Percentiles rank a stretch among this genome's conserved stretches.
These are phyloP conservation scores for Gentiana macrophylla DNA, from an alignment of 257 asterid genomes.

Conservation along the genomic window DNA sequence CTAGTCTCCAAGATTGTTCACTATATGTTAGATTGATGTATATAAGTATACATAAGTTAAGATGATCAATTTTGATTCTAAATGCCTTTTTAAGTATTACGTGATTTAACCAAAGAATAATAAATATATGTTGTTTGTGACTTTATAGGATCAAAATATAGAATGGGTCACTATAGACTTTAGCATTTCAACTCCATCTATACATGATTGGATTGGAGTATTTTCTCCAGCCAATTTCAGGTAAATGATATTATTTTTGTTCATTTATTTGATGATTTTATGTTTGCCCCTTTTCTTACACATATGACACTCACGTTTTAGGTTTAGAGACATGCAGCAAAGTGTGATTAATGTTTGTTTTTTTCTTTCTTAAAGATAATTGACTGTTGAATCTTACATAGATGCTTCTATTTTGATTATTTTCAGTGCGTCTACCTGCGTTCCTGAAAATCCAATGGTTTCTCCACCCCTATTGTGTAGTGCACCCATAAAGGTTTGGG, in stretches of 20 bases:
- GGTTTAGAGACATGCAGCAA: too few relatives aligned
- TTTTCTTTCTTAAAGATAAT: too few relatives aligned
- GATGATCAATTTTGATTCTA: neutral
- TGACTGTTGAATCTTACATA: neutral
- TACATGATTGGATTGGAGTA: constrained; percentile 87
- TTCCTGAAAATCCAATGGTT: constrained; percentile 51
- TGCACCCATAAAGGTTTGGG: constrained; percentile 93
- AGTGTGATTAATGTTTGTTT: too few relatives aligned
- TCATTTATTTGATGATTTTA: neutral
- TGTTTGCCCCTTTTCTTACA: neutral
- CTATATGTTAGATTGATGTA: neutral
- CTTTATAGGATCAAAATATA: constrained; percentile 29
- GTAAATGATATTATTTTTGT: constrained; percentile 19
- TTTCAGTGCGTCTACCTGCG: constrained; percentile 65
- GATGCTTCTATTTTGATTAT: neutral
- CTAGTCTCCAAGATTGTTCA: neutral
- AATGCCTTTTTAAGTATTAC: neutral
- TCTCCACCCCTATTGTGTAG: constrained; percentile 66
- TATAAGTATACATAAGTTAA: neutral
- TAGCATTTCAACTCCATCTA: constrained; percentile 40
- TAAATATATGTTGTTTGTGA: too few relatives aligned
- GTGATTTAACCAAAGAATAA: too few relatives aligned
- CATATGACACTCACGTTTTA: too few relatives aligned
- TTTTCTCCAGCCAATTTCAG: constrained; percentile 94
- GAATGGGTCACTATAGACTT: constrained; percentile 57